phyloP scores from a whole-genome alignment of 2,329 filamentous ascomycete species.

The Diaporthe humulicola region DNA sequence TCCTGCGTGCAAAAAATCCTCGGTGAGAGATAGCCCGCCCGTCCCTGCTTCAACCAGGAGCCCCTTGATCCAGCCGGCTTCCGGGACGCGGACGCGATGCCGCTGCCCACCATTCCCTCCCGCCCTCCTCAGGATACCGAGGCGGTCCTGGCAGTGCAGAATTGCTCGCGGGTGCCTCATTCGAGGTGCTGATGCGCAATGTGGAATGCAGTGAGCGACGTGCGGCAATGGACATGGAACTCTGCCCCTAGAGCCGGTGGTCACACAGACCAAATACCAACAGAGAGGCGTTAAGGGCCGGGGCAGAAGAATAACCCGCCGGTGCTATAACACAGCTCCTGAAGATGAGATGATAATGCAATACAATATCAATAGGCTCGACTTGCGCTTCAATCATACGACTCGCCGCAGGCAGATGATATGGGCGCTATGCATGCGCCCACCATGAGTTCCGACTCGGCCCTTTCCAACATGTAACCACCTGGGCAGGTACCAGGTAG shows the following conservation, averaged over 20 bases:
- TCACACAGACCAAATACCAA: not conserved
- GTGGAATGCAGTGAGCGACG: not conserved
- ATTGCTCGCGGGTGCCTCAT: not conserved
- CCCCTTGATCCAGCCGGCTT: slow-evolving; percentile 16
- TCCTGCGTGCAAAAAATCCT: not conserved
- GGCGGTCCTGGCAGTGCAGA: not conserved
- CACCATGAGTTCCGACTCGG: slow-evolving; percentile 19
- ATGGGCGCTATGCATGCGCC: slow-evolving; percentile 11
- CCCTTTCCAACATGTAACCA: slow-evolving; percentile 12
- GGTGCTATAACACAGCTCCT: not conserved
- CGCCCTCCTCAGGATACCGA: not conserved
- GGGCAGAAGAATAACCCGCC: not conserved
- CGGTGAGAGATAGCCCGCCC: slow-evolving; percentile 25
- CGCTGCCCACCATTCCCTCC: not conserved
- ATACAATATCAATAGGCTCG: slow-evolving; percentile 4
- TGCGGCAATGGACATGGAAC: not conserved
- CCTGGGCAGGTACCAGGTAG: not conserved
- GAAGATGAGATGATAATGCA: slow-evolving; percentile 17
- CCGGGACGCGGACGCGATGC: slow-evolving; percentile 16
- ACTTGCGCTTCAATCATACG: slow-evolving; percentile 21
- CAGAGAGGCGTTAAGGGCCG: not conserved
- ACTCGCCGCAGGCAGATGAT: slow-evolving; percentile 19
- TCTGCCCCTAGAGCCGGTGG: not conserved
- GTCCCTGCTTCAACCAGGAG: slow-evolving; percentile 20
- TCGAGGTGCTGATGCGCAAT: not conserved